Base-by-base conservation (phyloP, 176 grass and related monocot genomes). In the Triticum aestivum region DNA sequence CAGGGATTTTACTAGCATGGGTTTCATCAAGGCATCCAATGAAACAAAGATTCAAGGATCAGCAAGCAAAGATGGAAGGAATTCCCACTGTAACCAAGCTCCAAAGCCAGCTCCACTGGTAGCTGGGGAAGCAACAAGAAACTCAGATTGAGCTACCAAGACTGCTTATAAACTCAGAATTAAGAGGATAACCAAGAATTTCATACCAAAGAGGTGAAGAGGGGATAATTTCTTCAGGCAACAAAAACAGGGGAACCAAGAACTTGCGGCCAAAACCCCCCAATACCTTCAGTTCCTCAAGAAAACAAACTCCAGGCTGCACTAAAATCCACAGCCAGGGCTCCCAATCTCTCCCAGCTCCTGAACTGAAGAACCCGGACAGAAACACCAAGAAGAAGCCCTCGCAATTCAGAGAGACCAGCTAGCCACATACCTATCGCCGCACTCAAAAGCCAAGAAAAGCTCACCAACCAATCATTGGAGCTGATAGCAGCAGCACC, bases 401-500 rank as follows among this genome's bases (percentile, higher is more conserved):
- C 68, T 21, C 45, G 20, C 37, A 86, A 77, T 88, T 91, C 71
- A 85, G 73, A 86, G 56, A 78, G 30, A 8, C 23, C 15, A 3
- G 42, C 49, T 30, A 38, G 58, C 37, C 61, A 69, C 29, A 49
- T 68, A 49, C 42, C 81, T 26, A 79, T 23, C 69, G 38, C 14
- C 77, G 76, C 76, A 63, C 79, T 73, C 47, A 20, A 32, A 72
- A 76, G 75, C 69, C 67, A 89, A 61, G 59, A 80, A 84, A 83
- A 68, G 51, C 75, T 49, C 59, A 85, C 86, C 82, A 82, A 86
- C 82, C 86, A 91, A 91, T 91, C 24, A 91, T 85, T 91, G 65
- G 65, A 62, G 77, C 82, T 37, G 69, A 59, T 77, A 76, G 69
- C 81, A 81, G 70, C 85, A 63, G 13, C 75, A 45, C 51, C 56